Conservation (phyloP, 2,329 filamentous ascomycete species). For the Pseudogymnoascus sp. region DNA sequence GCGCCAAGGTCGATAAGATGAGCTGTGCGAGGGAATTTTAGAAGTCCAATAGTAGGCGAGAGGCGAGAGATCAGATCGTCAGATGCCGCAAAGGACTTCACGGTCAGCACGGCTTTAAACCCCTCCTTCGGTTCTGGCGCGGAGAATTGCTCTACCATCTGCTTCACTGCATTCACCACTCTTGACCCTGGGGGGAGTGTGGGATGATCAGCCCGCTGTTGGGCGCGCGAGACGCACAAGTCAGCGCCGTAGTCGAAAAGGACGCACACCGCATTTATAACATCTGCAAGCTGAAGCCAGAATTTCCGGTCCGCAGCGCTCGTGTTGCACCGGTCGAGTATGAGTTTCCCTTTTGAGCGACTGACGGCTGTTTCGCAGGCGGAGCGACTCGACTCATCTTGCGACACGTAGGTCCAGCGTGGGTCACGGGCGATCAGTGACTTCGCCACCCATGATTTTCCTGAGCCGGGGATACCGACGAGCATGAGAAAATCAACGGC, state of each 20-base stretch:
- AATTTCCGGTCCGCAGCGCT: slow-evolving; percentile 10
- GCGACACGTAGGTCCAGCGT: slow-evolving; percentile 6
- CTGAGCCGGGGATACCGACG: slow-evolving; percentile 13
- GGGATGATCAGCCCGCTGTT: slow-evolving; percentile 9
- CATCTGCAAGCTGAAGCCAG: slow-evolving; percentile 8
- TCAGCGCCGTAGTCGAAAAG: slow-evolving; percentile 13
- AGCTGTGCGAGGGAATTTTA: slow-evolving; percentile 13
- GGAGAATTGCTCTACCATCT: slow-evolving; percentile 10
- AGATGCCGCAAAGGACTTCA: slow-evolving; percentile 3
- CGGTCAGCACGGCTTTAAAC: neutral
- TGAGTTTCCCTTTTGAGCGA: slow-evolving; percentile 2
- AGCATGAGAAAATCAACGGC: slow-evolving; percentile 13
- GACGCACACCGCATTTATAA: slow-evolving; percentile 7
- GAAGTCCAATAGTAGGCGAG: slow-evolving; percentile 8
- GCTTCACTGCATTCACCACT: slow-evolving; percentile 9
- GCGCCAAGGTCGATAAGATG: slow-evolving; percentile 15
- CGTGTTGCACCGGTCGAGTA: slow-evolving; percentile 16
- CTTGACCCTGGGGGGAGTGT: slow-evolving; percentile 12
- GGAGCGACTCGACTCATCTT: slow-evolving; percentile 10
- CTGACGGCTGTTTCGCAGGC: neutral
- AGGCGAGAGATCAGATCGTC: slow-evolving; percentile 9
- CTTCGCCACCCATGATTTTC: slow-evolving; percentile 11
- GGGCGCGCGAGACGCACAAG: slow-evolving; percentile 11
- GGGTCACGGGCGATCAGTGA: slow-evolving; percentile 10
- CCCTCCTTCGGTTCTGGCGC: slow-evolving; percentile 9